Conservation (phyloP, 345 rosid species). For the Boechera stricta region DNA sequence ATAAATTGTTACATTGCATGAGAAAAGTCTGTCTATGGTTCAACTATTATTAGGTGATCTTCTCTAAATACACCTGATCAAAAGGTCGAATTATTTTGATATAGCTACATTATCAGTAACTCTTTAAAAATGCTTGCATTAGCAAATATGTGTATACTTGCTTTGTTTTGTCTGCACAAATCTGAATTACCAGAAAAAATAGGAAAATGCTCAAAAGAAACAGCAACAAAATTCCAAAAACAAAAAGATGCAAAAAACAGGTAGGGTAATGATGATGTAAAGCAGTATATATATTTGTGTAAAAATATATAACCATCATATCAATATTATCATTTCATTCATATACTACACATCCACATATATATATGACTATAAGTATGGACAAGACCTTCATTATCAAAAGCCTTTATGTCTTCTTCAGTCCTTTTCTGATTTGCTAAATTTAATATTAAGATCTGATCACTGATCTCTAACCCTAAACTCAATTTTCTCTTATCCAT, state of each 20-base stretch:
- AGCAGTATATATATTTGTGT: slow-evolving; percentile 26
- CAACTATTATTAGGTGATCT: slow-evolving; percentile 37
- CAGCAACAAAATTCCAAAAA: slow-evolving; percentile 42
- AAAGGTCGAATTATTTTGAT: not conserved
- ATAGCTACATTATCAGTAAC: not conserved
- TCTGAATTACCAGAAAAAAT: slow-evolving; percentile 38
- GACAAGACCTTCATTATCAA: slow-evolving; percentile 50
- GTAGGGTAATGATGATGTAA: slow-evolving; percentile 50
- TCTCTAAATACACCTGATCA: slow-evolving; percentile 28
- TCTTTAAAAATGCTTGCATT: not conserved
- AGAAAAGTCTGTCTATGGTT: slow-evolving; percentile 34
- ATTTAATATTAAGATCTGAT: slow-evolving; percentile 44
- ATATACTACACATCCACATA: slow-evolving; percentile 7
- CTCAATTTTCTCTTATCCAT: slow-evolving; percentile 44
- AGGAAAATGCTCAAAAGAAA: slow-evolving; percentile 37
- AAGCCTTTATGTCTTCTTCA: slow-evolving; percentile 63
- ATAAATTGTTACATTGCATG: slow-evolving; percentile 25
- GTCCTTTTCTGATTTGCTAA: slow-evolving; percentile 49
- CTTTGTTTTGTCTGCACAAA: slow-evolving; percentile 31
- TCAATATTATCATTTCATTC: slow-evolving; percentile 7
- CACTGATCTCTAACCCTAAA: slow-evolving; percentile 41
- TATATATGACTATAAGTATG: slow-evolving; percentile 12
- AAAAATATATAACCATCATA: slow-evolving; percentile 15
- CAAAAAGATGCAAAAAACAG: slow-evolving; percentile 31
- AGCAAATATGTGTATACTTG: not conserved